Conservation (phyloP, 768 basidiomycete genomes). For the Mrakia blollopis region DNA sequence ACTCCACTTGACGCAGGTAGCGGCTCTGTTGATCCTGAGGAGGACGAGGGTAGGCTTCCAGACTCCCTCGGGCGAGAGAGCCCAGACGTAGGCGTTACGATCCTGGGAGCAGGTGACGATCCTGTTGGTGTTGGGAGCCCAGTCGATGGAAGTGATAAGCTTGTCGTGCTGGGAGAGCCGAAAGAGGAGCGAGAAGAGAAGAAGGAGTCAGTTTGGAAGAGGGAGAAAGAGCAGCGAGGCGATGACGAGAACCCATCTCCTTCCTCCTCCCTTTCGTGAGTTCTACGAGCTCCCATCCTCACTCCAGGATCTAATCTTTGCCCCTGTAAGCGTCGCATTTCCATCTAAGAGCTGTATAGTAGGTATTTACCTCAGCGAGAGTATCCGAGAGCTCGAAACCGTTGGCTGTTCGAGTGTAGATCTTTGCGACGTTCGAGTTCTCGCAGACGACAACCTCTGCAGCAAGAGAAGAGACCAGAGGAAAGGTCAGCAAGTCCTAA, state of each 20-base stretch:
- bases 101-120: slow-evolving; percentile 99
- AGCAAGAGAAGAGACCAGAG: background rate
- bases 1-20: slow-evolving; percentile 92
- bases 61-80: slow-evolving; percentile 65
- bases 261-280: background rate
- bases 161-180: slow-evolving; percentile 84
- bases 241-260: background rate
- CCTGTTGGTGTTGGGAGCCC: slow-evolving; percentile 93
- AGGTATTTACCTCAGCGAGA: slow-evolving; percentile 66
- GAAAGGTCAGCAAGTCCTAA: slow-evolving; percentile 29
- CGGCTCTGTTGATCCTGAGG: slow-evolving; percentile 89
- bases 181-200: background rate
- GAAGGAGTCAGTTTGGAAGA: background rate
- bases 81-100: slow-evolving; percentile 98
- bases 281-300: slow-evolving; percentile 2
- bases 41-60: slow-evolving; percentile 99
- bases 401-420: slow-evolving; percentile 55
- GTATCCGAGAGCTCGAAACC: slow-evolving; percentile 55
- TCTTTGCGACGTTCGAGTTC: slow-evolving; percentile 82
- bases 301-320: too few species aligned
- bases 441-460: slow-evolving; percentile 86
- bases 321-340: too few species aligned
- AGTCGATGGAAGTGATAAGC: slow-evolving; percentile 93
- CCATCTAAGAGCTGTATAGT: background rate
- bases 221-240: background rate